Evolutionary conservation across 306 rosid genomes (phyloP).

Genomic region (Cucurbita ficifolia): DNA sequence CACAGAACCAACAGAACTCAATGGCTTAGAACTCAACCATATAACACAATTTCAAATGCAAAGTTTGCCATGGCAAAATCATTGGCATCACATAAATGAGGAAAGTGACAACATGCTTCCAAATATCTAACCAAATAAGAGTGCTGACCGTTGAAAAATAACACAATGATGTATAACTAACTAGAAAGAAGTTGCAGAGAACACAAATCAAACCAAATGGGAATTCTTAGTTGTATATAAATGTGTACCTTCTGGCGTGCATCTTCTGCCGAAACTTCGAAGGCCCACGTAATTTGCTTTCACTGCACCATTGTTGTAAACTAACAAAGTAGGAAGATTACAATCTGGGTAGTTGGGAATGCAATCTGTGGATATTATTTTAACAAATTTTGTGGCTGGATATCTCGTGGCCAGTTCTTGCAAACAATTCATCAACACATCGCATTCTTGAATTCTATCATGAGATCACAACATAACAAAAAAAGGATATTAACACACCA

Average conservation of each 20-base stretch:
- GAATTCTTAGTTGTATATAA: neutral
- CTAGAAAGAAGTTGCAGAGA: neutral
- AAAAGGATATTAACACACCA: slow-evolving; percentile 1
- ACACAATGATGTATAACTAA: neutral
- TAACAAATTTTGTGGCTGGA: slow-evolving; percentile 88
- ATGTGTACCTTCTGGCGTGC: slow-evolving; percentile 83
- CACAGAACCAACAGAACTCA: neutral
- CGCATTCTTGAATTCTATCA: slow-evolving; percentile 62
- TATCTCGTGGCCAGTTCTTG: slow-evolving; percentile 70
- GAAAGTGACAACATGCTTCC: neutral
- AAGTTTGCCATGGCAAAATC: neutral
- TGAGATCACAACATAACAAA: neutral
- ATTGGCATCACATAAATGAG: neutral
- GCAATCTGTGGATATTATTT: slow-evolving; percentile 90
- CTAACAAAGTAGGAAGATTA: slow-evolving; percentile 77
- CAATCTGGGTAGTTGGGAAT: slow-evolving; percentile 84
- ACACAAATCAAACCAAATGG: neutral
- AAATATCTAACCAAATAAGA: neutral
- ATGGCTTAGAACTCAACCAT: neutral
- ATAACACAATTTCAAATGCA: neutral
- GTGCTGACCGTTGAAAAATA: neutral
- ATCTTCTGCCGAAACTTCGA: slow-evolving; percentile 66
- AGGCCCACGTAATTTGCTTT: slow-evolving; percentile 81
- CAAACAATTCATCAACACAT: slow-evolving; percentile 67
- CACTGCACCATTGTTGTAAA: slow-evolving; percentile 83